These are phyloP conservation scores for Cladosporium sp. DNA, from an alignment of 2,329 filamentous ascomycete species.

Conservation along the genomic window DNA sequence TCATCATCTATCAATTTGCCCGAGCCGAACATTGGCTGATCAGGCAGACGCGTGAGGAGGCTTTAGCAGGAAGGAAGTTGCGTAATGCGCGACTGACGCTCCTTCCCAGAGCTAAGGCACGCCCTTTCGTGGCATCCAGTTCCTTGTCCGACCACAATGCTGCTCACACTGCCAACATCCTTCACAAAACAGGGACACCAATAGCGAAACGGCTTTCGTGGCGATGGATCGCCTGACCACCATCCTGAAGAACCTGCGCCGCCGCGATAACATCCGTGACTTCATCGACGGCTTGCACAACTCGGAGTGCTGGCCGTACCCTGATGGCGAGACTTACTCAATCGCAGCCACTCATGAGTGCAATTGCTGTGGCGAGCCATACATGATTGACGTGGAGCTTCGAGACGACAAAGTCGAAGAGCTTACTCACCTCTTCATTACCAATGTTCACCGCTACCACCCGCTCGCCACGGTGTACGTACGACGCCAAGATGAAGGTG, in stretches of 20 bases:
- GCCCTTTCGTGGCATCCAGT: background rate
- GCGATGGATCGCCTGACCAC: background rate
- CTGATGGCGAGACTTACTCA: background rate
- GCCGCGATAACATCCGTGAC: constrained; percentile 4
- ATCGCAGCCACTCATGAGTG: background rate
- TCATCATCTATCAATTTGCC: too few species aligned
- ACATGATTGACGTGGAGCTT: background rate
- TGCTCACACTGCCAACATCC: background rate
- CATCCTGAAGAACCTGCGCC: background rate
- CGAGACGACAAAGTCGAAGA: background rate
- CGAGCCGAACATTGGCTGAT: too few species aligned
- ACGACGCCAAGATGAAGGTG: background rate
- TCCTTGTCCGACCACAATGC: too few species aligned
- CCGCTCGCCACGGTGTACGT: background rate
- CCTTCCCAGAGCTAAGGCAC: background rate
- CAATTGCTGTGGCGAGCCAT: background rate
- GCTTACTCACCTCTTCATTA: background rate
- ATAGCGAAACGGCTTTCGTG: too few species aligned
- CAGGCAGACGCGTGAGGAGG: background rate
- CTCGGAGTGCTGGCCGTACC: constrained; percentile 1
- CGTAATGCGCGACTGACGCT: background rate
- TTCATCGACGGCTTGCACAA: background rate
- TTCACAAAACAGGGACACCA: background rate
- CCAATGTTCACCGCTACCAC: background rate
- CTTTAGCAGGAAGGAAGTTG: background rate